Conservation (phyloP, 2,329 filamentous ascomycete genomes). For the Lojkania enalia region DNA sequence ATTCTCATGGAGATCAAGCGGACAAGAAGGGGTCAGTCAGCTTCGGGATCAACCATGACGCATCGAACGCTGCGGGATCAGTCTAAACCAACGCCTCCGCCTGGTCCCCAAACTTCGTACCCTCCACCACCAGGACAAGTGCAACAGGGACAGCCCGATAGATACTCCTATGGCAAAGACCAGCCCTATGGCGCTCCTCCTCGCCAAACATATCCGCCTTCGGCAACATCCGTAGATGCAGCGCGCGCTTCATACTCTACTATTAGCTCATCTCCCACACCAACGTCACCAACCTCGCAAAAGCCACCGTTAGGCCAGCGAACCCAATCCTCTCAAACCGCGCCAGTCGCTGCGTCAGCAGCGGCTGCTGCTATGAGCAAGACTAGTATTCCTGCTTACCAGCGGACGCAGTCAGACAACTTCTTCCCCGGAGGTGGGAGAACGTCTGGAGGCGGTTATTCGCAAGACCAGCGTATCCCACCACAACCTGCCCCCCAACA, state of each 20-base stretch:
- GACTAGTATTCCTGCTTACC: slow-evolving; percentile 48
- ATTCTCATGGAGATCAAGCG: slow-evolving; percentile 85
- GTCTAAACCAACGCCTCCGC: slow-evolving; percentile 53
- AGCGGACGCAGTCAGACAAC: slow-evolving; percentile 52
- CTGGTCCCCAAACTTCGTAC: slow-evolving; percentile 41
- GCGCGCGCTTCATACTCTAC: slow-evolving; percentile 51
- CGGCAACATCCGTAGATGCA: slow-evolving; percentile 50
- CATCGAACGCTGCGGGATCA: slow-evolving; percentile 24
- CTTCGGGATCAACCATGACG: slow-evolving; percentile 57
- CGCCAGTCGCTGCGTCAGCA: slow-evolving; percentile 50
- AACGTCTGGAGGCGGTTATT: slow-evolving; percentile 39
- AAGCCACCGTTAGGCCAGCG: slow-evolving; percentile 53
- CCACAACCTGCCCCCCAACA: slow-evolving; percentile 53
- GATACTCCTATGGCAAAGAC: slow-evolving; percentile 56
- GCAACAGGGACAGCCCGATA: slow-evolving; percentile 44
- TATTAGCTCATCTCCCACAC: slow-evolving; percentile 40
- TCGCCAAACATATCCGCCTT: slow-evolving; percentile 46
- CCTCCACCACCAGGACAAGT: slow-evolving; percentile 28
- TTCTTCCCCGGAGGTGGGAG: slow-evolving; percentile 39
- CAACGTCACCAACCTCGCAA: slow-evolving; percentile 53
- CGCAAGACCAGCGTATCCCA: slow-evolving; percentile 45
- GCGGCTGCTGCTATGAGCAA: slow-evolving; percentile 54
- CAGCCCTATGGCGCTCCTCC: slow-evolving; percentile 40
- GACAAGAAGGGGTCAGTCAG: slow-evolving; percentile 69
- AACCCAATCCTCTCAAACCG: slow-evolving; percentile 53